Evolutionary conservation across 1,284 basidiomycete species (phyloP), one percentile per base, ranked within the genome.

Genomic region (Veloboletus limbatus): DNA sequence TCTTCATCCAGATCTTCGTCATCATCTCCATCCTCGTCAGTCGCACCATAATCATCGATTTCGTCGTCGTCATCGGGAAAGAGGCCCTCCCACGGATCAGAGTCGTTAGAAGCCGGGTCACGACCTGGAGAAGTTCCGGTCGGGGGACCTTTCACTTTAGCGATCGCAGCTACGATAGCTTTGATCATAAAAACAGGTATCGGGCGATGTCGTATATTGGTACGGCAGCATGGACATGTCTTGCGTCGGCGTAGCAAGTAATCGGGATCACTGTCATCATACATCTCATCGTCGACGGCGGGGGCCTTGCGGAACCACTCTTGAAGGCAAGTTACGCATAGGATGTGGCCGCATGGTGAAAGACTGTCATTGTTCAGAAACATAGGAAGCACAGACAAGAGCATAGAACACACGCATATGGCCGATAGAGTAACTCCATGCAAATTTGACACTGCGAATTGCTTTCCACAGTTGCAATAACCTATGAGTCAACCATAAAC

Each of bases 301-400:
- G 85, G 84, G 2, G 83, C 82, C 45, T 77, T 75, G 43, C 78
- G 75, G 66, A 88, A 88, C 85, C 85, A 88, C 54, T 79, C 76
- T 63, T 85, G 82, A 8, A 88, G 74, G 54, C 86, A 88, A 6
- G 57, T 55, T 27, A 83, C 72, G 48, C 85, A 88, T 9, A 83
- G 69, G 21, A 85, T 75, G 54, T 88, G 85, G 3, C 85, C 85
- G 56, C 85, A 88, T 2, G 85, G 85, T 1, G 82, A 75, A 33
- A 88, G 69, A 2, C 85, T 87, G 43, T 9, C 39, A 11, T 10
- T 30, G 13, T 48, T 52, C 17, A 54, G 47, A 31, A 34, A 47
- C 21, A 16, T 18, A 28, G 31, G 26, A 25, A 33, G 25, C 45
- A 22, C 8, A 21, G 24, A 27, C 6, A 20, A 21, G 1, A 46